Evolutionary conservation across 345 rosid genomes (phyloP).

Genomic region (Syzygium jambos): DNA sequence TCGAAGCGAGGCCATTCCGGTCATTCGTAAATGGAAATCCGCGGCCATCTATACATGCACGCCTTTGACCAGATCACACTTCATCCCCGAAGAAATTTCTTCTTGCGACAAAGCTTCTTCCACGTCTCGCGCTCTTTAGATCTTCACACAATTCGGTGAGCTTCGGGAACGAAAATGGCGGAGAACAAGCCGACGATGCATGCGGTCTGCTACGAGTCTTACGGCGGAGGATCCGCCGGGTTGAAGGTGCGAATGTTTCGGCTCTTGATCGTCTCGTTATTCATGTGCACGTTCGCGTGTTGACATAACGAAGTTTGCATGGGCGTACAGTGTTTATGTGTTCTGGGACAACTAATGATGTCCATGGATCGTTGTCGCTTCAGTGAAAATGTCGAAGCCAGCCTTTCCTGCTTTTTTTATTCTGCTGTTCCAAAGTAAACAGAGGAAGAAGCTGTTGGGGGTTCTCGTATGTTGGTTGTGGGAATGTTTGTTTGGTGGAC

Average conservation of each 20-base stretch:
- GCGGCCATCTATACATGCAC: neutral
- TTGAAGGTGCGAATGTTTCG: constrained; percentile 25
- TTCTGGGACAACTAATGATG: neutral
- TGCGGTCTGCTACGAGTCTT: constrained; percentile 23
- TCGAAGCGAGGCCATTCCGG: neutral
- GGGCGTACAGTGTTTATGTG: neutral
- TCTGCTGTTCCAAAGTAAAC: neutral
- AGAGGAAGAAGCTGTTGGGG: neutral
- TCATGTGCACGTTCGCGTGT: neutral
- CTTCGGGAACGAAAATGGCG: neutral
- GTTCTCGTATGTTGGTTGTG: neutral
- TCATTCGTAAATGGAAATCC: neutral
- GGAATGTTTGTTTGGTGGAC: neutral
- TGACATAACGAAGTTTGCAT: neutral
- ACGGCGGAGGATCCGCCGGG: constrained; percentile 39
- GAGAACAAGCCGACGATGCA: constrained; percentile 35
- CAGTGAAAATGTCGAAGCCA: neutral
- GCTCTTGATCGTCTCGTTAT: neutral
- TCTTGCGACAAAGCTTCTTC: neutral
- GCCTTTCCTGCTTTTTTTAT: neutral
- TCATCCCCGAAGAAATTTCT: neutral
- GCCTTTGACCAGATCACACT: neutral
- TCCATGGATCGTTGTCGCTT: neutral
- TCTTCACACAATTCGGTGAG: neutral
- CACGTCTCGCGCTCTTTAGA: neutral